Conservation (phyloP, 371 early-diverging fungal species). For the Mortierella sp. region DNA sequence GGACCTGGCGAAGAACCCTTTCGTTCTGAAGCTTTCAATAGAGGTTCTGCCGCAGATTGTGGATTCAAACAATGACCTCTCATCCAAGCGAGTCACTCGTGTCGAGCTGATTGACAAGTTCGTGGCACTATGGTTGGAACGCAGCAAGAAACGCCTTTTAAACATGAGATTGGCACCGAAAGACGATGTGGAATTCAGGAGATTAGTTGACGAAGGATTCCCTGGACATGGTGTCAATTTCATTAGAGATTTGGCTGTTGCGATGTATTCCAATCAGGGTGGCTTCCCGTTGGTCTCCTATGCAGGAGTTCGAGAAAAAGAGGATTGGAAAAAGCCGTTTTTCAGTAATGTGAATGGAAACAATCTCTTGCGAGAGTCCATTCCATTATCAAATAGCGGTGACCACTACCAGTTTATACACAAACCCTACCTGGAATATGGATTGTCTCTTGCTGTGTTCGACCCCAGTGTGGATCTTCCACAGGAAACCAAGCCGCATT, state of each 20-base stretch:
- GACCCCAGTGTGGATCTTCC: not conserved
- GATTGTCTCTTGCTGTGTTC: not conserved
- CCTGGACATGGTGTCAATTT: not conserved
- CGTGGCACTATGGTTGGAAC: not conserved
- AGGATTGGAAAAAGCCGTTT: not conserved
- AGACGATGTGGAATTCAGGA: not conserved
- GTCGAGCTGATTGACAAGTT: not conserved
- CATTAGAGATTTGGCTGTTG: not conserved
- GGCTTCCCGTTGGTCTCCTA: not conserved
- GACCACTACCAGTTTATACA: not conserved
- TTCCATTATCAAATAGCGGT: not conserved
- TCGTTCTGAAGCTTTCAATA: not conserved
- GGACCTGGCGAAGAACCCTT: not conserved
- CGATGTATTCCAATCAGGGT: not conserved
- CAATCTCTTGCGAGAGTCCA: not conserved
- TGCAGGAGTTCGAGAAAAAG: not conserved
- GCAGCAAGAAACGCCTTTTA: not conserved
- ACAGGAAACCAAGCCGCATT: too few species aligned
- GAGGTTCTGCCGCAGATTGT: not conserved
- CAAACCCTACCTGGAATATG: conserved; percentile 4
- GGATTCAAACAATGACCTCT: not conserved
- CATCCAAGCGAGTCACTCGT: not conserved
- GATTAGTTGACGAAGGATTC: not conserved
- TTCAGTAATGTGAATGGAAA: not conserved
- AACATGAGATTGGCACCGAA: not conserved